Evolutionary conservation across 2,329 filamentous ascomycete species (phyloP).

Genomic region (Trichoderma arundinaceum): DNA sequence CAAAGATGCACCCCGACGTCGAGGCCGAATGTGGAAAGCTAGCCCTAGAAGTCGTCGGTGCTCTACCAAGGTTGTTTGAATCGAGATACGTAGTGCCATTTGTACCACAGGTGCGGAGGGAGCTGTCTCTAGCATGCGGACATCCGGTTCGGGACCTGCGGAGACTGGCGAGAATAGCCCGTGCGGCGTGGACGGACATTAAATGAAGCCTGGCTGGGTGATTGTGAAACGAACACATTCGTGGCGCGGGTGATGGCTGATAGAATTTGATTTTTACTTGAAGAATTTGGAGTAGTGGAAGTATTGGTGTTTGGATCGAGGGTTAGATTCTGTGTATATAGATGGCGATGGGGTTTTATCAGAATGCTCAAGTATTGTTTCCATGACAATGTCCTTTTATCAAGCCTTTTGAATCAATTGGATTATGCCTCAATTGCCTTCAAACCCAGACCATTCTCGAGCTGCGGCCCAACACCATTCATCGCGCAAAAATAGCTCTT

Average conservation of each 20-base stretch:
- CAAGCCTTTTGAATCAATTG: neutral
- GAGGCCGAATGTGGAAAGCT: slow-evolving; percentile 51
- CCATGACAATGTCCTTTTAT: neutral
- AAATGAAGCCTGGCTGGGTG: slow-evolving; percentile 35
- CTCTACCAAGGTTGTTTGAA: slow-evolving; percentile 57
- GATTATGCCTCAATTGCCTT: slow-evolving; percentile 4
- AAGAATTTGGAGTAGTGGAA: too few species aligned
- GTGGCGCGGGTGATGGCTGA: neutral
- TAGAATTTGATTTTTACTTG: neutral
- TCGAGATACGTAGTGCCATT: slow-evolving; percentile 53
- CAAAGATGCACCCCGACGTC: slow-evolving; percentile 34
- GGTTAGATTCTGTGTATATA: slow-evolving; percentile 1
- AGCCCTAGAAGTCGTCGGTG: slow-evolving; percentile 54
- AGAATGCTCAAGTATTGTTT: too few species aligned
- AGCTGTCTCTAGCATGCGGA: slow-evolving; percentile 58
- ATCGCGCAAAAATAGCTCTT: neutral
- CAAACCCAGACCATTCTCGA: neutral
- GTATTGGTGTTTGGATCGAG: neutral
- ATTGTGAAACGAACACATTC: neutral
- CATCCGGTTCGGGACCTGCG: slow-evolving; percentile 60
- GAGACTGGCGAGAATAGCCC: slow-evolving; percentile 55
- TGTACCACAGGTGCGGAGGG: slow-evolving; percentile 52
- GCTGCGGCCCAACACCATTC: neutral
- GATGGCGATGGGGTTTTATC: neutral
- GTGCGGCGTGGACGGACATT: slow-evolving; percentile 55